phyloP scores from a whole-genome alignment of 1,139 yeast genomes.

The Yamadazyma sp. region DNA sequence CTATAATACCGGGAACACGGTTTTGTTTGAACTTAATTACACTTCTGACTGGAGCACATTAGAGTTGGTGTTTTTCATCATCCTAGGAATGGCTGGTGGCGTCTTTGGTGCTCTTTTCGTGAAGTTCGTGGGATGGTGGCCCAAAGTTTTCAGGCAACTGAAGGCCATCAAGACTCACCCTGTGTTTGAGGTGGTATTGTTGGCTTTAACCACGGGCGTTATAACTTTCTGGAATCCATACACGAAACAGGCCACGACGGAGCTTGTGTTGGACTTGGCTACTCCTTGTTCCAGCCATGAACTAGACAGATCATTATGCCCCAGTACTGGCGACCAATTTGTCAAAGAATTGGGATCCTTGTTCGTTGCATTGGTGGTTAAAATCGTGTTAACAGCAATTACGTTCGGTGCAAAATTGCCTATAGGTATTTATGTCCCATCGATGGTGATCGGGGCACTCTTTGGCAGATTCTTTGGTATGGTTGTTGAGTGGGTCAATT shows the following conservation, averaged over 20 bases:
- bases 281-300: slow-evolving; percentile 43
- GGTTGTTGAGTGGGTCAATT: slow-evolving; percentile 41
- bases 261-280: slow-evolving; percentile 52
- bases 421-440: slow-evolving; percentile 67
- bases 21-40: slow-evolving; percentile 56
- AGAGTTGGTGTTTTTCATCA: slow-evolving; percentile 49
- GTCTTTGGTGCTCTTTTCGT: slow-evolving; percentile 57
- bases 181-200: slow-evolving; percentile 46
- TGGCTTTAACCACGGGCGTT: slow-evolving; percentile 50
- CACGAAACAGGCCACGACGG: slow-evolving; percentile 55
- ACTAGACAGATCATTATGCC: slow-evolving; percentile 41
- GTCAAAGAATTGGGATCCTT: slow-evolving; percentile 36
- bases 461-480: slow-evolving; percentile 59
- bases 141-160: slow-evolving; percentile 36
- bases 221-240: slow-evolving; percentile 54
- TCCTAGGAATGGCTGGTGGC: slow-evolving; percentile 60
- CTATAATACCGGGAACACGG: slow-evolving; percentile 64
- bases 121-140: slow-evolving; percentile 54
- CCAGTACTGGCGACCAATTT: slow-evolving; percentile 29
- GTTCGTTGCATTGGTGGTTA: slow-evolving; percentile 45
- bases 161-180: slow-evolving; percentile 41
- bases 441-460: slow-evolving; percentile 68
- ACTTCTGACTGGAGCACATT: slow-evolving; percentile 54
- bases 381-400: slow-evolving; percentile 47
- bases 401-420: slow-evolving; percentile 67